Evolutionary conservation across 441 rosid genomes (phyloP), one percentile per base, ranked within the genome.

Genomic region (Pelargonium australe): DNA sequence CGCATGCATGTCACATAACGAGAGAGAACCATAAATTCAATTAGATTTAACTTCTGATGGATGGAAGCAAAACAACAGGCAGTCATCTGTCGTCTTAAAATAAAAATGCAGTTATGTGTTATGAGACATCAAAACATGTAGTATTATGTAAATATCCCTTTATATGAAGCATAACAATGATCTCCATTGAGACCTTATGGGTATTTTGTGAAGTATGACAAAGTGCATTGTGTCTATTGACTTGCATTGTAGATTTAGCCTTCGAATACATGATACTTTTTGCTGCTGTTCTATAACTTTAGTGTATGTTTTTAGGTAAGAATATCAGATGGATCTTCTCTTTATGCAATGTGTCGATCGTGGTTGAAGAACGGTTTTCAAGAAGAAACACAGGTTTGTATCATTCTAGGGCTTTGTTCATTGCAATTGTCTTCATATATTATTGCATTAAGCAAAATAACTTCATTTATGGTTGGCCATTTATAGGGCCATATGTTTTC

Each of bases 321-420:
- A 72, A 77, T 87, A 71, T 69, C 91, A 3, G 89, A 83, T 19
- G 91, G 86, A 49, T 85, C 87, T 79, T 84, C 99, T 75, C 80
- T 91, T 44, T 94, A 91, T 76, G 80, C 85, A 37, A 89, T 94
- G 64, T 90, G 96, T 72, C 85, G 97, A 41, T 91, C 96, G 62
- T 94, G 98, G 98, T 72, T 94, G 83, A 87, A 86, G 82, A 91
- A 89, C 80, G 96, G 97, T 70, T 80, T 76, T 72, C 83, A 82
- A 44, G 93, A 94, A 72, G 89, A 87, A 77, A 72, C 41, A 71
- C 88, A 87, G 97, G 98, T 93, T 75, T 25, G 79, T 66, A 28
- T 49, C 65, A 41, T 19, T 31, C 23, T 65, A 69, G n/a, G 49
- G 47, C 11, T 43, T 43, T 43, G 11, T 43, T 43, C 11, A 43